Evolutionary conservation across 2,329 filamentous ascomycete species (phyloP).

Genomic region (Monosporascus sp.): DNA sequence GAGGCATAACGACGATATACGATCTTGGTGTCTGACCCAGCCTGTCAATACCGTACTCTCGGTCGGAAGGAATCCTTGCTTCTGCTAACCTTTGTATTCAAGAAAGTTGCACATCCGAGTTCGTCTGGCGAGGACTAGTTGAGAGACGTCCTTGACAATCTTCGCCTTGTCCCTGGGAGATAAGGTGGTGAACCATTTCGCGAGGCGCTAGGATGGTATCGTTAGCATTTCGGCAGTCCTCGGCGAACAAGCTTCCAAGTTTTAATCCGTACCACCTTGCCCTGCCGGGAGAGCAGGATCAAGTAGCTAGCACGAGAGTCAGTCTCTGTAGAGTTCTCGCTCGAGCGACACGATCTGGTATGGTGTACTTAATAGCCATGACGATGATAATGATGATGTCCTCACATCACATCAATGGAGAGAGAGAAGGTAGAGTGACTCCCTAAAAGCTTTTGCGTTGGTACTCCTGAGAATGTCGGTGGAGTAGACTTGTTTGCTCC

Average conservation of each 20-base stretch:
- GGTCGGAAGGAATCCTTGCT: not conserved
- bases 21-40: constrained; percentile 81
- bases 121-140: constrained; percentile 89
- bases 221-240: constrained; percentile 8
- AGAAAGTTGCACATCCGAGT: constrained; percentile 99
- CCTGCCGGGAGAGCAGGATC: constrained; percentile 94
- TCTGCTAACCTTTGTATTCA: constrained; percentile 82
- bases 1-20: constrained; percentile 98
- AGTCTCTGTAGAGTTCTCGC: constrained; percentile 16
- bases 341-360: constrained; percentile 3
- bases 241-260: constrained; percentile 30
- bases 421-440: constrained; percentile 6
- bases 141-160: constrained; percentile 99
- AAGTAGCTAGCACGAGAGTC: constrained; percentile 66
- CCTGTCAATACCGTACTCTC: not conserved
- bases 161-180: constrained; percentile 98
- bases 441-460: constrained; percentile 8
- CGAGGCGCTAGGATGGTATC: constrained; percentile 67
- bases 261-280: constrained; percentile 82
- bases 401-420: constrained; percentile 21
- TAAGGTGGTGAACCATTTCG: constrained; percentile 98
- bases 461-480: constrained; percentile 1
- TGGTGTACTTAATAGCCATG: constrained; percentile 49
- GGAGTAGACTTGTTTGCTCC: not conserved
- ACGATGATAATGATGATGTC: constrained; percentile 17